These are phyloP conservation scores for Gaultheria prostrata DNA, from an alignment of 148 eudicot species.

Conservation along the genomic window DNA sequence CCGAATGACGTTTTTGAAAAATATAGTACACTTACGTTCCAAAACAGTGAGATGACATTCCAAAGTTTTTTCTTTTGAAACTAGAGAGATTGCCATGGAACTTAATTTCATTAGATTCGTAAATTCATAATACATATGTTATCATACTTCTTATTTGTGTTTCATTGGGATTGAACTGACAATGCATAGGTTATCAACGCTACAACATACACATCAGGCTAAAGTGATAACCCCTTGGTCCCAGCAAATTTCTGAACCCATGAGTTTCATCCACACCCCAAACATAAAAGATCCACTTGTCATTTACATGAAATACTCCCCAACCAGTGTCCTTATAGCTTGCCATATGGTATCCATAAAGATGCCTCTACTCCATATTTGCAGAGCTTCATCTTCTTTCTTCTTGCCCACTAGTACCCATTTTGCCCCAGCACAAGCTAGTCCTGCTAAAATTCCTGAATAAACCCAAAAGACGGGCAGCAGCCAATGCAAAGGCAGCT, in stretches of 20 bases:
- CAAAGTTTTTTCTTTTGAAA: background rate
- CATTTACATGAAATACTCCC: constrained; percentile 45
- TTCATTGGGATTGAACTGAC: background rate
- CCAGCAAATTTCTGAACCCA: constrained; percentile 34
- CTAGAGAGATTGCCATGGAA: background rate
- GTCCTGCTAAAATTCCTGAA: constrained; percentile 34
- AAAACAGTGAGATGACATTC: background rate
- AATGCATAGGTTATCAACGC: background rate
- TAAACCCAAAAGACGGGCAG: constrained; percentile 36
- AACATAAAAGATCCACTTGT: constrained; percentile 34
- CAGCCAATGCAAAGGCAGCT: constrained; percentile 19
- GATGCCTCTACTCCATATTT: constrained; percentile 34
- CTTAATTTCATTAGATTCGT: too few relatives aligned
- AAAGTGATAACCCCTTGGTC: constrained; percentile 19
- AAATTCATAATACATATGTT: too few relatives aligned
- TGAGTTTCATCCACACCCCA: constrained; percentile 38
- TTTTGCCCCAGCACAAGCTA: constrained; percentile 34
- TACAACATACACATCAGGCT: background rate
- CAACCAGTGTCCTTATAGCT: constrained; percentile 39
- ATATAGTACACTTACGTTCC: background rate
- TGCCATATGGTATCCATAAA: constrained; percentile 53
- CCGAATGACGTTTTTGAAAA: background rate
- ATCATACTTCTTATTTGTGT: too few relatives aligned
- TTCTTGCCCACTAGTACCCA: constrained; percentile 40
- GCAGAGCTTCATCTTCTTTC: constrained; percentile 29